Percentiles rank a stretch among this genome's conserved stretches.
These are phyloP conservation scores for Paramecium biaurelia DNA, from an alignment of 73 alveolate species.

Conservation along the genomic window DNA sequence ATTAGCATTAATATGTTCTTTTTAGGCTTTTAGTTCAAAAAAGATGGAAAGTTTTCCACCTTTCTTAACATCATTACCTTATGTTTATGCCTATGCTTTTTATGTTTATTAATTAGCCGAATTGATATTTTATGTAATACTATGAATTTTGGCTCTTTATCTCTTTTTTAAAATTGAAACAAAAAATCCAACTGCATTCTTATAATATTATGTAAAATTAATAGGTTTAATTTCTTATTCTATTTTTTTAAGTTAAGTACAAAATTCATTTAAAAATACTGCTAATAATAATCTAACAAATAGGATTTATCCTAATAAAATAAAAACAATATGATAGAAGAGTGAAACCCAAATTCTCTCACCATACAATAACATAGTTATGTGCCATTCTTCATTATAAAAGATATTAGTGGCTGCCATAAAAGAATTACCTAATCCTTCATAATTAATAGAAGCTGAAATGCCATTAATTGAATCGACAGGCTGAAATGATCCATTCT, in stretches of 20 bases:
- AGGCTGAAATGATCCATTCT: neutral
- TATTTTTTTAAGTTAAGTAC: conserved; percentile 15
- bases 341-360: neutral
- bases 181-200: neutral
- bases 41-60: neutral
- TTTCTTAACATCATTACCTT: neutral
- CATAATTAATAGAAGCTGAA: conserved; percentile 3
- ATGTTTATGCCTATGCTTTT: neutral
- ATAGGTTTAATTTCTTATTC: conserved; percentile 48
- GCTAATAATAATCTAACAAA: conserved; percentile 58
- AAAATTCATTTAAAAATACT: conserved; percentile 53
- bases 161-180: neutral
- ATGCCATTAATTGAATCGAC: neutral
- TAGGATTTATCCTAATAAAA: conserved; percentile 39
- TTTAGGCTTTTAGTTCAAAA: neutral
- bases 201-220: neutral
- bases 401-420: conserved; percentile 50
- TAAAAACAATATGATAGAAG: conserved; percentile 29
- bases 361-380: conserved; percentile 53
- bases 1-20: neutral
- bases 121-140: neutral
- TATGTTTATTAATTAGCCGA: neutral
- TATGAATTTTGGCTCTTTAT: conserved; percentile 5
- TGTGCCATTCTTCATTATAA: conserved; percentile 64
- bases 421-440: conserved; percentile 41